A percentile compares a stretch with the other conserved stretches of the same genome.
Evolutionary conservation across 352 stramenopile species (phyloP).

Genomic region (Pythium periplocum): DNA sequence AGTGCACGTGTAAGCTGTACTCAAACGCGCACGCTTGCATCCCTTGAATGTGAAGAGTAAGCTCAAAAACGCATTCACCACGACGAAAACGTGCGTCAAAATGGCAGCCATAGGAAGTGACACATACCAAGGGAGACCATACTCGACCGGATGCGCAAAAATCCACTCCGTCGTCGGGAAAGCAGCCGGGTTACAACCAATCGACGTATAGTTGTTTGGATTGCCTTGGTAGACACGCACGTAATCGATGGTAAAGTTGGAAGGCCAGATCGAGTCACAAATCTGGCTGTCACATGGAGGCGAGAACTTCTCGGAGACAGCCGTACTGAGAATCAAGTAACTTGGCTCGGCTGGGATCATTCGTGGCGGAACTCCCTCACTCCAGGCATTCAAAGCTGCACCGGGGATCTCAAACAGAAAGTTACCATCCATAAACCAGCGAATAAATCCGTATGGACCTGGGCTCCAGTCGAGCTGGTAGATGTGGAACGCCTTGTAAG

Average conservation of each 20-base stretch:
- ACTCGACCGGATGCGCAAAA: constrained; percentile 79
- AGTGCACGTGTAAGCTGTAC: constrained; percentile 46
- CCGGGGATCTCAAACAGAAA: constrained; percentile 94
- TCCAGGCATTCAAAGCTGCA: constrained; percentile 78
- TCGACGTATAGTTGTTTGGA: constrained; percentile 86
- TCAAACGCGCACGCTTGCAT: constrained; percentile 40
- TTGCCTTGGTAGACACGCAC: constrained; percentile 93
- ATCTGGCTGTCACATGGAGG: constrained; percentile 89
- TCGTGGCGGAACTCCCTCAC: constrained; percentile 53
- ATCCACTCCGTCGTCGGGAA: constrained; percentile 93
- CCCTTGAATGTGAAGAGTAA: constrained; percentile 59
- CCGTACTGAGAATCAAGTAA: constrained; percentile 97
- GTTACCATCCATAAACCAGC: constrained; percentile 91
- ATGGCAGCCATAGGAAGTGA: constrained; percentile 45
- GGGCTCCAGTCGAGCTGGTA: constrained; percentile 96
- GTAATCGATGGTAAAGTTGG: constrained; percentile 94
- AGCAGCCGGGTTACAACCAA: constrained; percentile 89
- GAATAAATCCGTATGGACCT: constrained; percentile 87
- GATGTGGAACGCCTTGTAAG: constrained; percentile 92
- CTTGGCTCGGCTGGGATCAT: constrained; percentile 94
- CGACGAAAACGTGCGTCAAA: constrained; percentile 44
- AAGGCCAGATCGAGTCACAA: constrained; percentile 90
- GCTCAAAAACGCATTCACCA: constrained; percentile 49
- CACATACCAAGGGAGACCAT: constrained; percentile 80
- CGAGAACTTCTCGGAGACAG: constrained; percentile 94